Conservation (phyloP, 495 filamentous ascomycete species). For the Geopyxis carbonaria region DNA sequence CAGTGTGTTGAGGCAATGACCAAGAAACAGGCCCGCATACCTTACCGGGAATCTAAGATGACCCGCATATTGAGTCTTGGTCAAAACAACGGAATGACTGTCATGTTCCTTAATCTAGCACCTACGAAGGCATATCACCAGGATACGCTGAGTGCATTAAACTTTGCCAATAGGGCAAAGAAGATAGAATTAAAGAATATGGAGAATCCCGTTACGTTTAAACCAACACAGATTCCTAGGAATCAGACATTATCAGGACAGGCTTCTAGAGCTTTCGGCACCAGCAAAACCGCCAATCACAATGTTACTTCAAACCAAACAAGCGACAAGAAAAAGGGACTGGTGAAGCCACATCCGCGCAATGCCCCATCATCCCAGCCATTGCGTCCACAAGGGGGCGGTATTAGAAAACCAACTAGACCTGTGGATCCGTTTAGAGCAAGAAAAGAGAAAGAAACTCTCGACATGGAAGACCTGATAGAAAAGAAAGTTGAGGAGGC, state of each 20-base stretch:
- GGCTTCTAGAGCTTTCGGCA: slow-evolving; percentile 15
- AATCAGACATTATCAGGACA: slow-evolving; percentile 1
- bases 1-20: slow-evolving; percentile 93
- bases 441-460: slow-evolving; percentile 20
- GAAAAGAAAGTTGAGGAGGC: slow-evolving; percentile 82
- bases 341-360: too few species aligned
- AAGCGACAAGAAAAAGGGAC: slow-evolving; percentile 4
- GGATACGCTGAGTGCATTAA: slow-evolving; percentile 83
- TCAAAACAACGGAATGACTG: slow-evolving; percentile 85
- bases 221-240: neutral
- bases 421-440: slow-evolving; percentile 2
- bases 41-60: slow-evolving; percentile 94
- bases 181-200: slow-evolving; percentile 81
- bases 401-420: slow-evolving; percentile 18
- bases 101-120: slow-evolving; percentile 92
- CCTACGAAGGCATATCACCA: slow-evolving; percentile 65
- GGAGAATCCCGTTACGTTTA: slow-evolving; percentile 38
- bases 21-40: slow-evolving; percentile 62
- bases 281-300: slow-evolving; percentile 9
- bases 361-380: slow-evolving; percentile 13
- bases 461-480: slow-evolving; percentile 75
- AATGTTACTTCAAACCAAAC: slow-evolving; percentile 1
- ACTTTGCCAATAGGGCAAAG: slow-evolving; percentile 89
- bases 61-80: slow-evolving; percentile 82
- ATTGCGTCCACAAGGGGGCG: slow-evolving; percentile 14